Base-by-base conservation (phyloP, 805 yeast species). In the Geotrichum ghanense region DNA sequence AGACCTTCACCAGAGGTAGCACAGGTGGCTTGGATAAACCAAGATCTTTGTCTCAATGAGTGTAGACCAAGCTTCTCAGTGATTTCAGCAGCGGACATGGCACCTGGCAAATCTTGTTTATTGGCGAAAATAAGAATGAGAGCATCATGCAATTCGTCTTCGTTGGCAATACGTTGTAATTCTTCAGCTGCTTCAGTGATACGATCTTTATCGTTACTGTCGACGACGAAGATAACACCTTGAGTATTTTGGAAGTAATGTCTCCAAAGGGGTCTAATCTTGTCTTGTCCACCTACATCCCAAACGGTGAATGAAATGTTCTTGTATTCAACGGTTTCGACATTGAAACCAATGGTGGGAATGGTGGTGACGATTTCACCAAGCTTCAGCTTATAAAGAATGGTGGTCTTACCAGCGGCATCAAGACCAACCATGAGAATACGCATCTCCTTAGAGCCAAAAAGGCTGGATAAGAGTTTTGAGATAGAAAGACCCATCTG, bases 261-360 rank as follows among this genome's bases (percentile, higher is more conserved):
- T 79, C 97, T 84, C 97, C 97, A 90, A 70, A 90, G 75, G 50
- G 97, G 96, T 74, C 97, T 85, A 65, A 90, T 90, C 74, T 89
- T 89, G 71, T 88, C 96, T 76, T 90, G 97, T 79, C 97, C 97
- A 83, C 97, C 97, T 60, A 89, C 96, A 79, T 90, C 97, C 97
- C 97, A 88, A 55, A 88, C 96, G 51, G 95, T 87, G 74, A 88
- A 88, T 41, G 95, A 83, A 69, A 88, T 86, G 81, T 88, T 88
- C 75, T 88, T 88, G 77, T 88, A 87, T 75, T 88, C 95, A 62
- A 88, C 95, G 52, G 96, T 88, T 73, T 88, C 97, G 59, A 88
- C 97, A 69, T 88, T 88, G 81, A 88, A 88, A 63, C 97, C 96
- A 69, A 88, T 87, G 56, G 96, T 88, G 70, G 96, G 96, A 64